Evolutionary conservation across 2,329 filamentous ascomycete genomes (phyloP).

Genomic region (Cordyceps cicadae): DNA sequence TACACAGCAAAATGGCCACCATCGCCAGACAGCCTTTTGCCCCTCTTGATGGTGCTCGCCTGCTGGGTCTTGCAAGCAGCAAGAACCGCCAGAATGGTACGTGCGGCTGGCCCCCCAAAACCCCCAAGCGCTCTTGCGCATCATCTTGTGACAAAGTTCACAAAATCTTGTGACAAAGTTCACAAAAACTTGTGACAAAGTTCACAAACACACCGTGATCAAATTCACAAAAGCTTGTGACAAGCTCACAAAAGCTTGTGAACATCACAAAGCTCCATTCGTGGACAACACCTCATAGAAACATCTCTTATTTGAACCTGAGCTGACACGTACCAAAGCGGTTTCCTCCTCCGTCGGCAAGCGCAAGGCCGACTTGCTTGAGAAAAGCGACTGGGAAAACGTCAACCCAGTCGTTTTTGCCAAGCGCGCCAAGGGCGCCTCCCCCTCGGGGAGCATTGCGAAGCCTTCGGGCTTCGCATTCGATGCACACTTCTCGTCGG

Average conservation of each 20-base stretch:
- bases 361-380: conserved; percentile 47
- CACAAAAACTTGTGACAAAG: too few relatives aligned
- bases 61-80: conserved; percentile 63
- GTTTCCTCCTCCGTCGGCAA: conserved; percentile 37
- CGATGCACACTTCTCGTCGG: conserved; percentile 23
- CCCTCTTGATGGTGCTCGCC: conserved; percentile 58
- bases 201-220: too few relatives aligned
- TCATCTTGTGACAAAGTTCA: too few relatives aligned
- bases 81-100: conserved; percentile 73
- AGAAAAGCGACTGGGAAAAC: conserved; percentile 51
- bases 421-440: conserved; percentile 50
- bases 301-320: not conserved
- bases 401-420: conserved; percentile 48
- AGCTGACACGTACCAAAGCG: conserved; percentile 25
- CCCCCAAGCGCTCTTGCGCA: not conserved
- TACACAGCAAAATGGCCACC: conserved; percentile 39
- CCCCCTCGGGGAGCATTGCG: conserved; percentile 35
- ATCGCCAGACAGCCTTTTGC: conserved; percentile 65
- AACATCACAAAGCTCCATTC: not conserved
- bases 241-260: not conserved
- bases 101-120: conserved; percentile 20
- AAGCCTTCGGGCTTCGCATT: conserved; percentile 42
- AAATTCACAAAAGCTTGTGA: too few relatives aligned
- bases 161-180: too few relatives aligned
- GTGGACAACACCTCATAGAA: not conserved